A percentile compares a stretch with the other conserved stretches of the same genome.
These are phyloP conservation scores for Fusarium setosum DNA, from an alignment of 2,329 filamentous ascomycete genomes.

Conservation along the genomic window DNA sequence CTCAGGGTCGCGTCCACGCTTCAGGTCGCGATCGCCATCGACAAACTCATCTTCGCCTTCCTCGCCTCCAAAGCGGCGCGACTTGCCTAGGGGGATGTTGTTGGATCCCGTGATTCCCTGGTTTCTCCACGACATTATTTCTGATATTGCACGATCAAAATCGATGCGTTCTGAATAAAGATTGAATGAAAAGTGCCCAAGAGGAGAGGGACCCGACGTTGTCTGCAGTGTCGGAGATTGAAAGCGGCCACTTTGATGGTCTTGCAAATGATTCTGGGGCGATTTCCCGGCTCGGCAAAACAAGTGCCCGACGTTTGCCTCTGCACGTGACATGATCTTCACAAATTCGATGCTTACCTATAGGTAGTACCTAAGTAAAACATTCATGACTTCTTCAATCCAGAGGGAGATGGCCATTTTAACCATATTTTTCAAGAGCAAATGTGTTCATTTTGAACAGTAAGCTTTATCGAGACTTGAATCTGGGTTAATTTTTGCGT, in stretches of 20 bases:
- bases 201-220: conserved; percentile 18
- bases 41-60: conserved; percentile 47
- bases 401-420: too few relatives aligned
- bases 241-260: conserved; percentile 15
- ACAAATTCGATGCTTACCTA: background rate
- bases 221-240: conserved; percentile 16
- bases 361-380: too few relatives aligned
- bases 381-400: too few relatives aligned
- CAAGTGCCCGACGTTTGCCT: background rate
- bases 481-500: too few relatives aligned
- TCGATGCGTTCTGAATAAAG: conserved; percentile 7
- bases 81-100: conserved; percentile 93
- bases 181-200: conserved; percentile 7
- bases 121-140: conserved; percentile 73
- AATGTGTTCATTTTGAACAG: too few relatives aligned
- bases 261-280: conserved; percentile 24
- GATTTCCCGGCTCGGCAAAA: conserved; percentile 27
- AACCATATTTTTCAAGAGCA: too few relatives aligned
- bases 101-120: conserved; percentile 97
- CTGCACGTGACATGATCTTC: conserved; percentile 21
- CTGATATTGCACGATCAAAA: background rate
- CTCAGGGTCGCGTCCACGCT: conserved; percentile 94
- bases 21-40: conserved; percentile 63
- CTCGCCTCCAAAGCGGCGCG: conserved; percentile 81
- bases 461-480: too few relatives aligned